Conservation (phyloP, 2,329 filamentous ascomycete genomes). For the Delphinella strobiligena region DNA sequence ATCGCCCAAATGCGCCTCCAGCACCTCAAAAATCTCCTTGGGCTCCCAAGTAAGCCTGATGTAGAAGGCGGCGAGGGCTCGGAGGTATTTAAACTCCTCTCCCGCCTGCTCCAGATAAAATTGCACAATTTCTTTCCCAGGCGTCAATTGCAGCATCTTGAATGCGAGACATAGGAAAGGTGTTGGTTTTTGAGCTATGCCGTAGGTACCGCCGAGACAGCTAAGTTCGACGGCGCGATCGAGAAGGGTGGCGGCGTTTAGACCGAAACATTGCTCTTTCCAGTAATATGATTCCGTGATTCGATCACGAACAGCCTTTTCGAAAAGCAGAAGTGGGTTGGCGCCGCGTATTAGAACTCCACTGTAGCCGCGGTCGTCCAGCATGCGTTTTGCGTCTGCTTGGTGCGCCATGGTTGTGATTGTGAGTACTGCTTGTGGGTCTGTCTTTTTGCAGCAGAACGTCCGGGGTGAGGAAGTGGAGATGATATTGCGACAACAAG, state of each 20-base stretch:
- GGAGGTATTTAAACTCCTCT: slow-evolving; percentile 64
- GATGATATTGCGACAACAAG: too few relatives aligned
- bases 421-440: too few relatives aligned
- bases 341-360: slow-evolving; percentile 72
- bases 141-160: slow-evolving; percentile 82
- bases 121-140: slow-evolving; percentile 62
- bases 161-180: slow-evolving; percentile 91
- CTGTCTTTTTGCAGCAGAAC: too few relatives aligned
- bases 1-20: slow-evolving; percentile 78
- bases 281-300: slow-evolving; percentile 95
- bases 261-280: slow-evolving; percentile 96
- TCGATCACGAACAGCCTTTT: slow-evolving; percentile 89
- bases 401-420: slow-evolving; percentile 41
- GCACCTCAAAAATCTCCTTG: slow-evolving; percentile 62
- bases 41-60: slow-evolving; percentile 76
- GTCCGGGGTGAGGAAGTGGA: too few relatives aligned
- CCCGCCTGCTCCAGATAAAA: slow-evolving; percentile 59
- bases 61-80: slow-evolving; percentile 84
- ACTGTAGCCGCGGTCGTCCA: slow-evolving; percentile 79
- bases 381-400: slow-evolving; percentile 64
- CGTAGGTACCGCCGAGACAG: slow-evolving; percentile 81
- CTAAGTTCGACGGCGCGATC: slow-evolving; percentile 78
- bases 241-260: slow-evolving; percentile 71
- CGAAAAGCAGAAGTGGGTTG: slow-evolving; percentile 90
- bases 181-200: slow-evolving; percentile 71